phyloP scores from a whole-genome alignment of 495 filamentous ascomycete species.

The Sporormia fimetaria region DNA sequence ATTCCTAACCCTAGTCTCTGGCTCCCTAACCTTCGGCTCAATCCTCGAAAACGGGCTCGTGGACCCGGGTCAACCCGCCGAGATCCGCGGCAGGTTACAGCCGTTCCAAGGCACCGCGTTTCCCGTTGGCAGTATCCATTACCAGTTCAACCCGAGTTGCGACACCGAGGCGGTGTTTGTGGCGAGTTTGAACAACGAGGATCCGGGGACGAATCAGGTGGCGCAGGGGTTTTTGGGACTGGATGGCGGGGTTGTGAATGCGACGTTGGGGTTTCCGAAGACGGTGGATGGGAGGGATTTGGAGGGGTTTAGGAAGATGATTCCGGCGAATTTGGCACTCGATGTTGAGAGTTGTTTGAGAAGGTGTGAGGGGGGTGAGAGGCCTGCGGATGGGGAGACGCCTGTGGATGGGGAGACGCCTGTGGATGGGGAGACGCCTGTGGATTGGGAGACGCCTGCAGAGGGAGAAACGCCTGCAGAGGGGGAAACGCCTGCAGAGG shows the following conservation, averaged over 20 bases:
- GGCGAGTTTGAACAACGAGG: slow-evolving; percentile 39
- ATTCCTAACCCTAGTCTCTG: slow-evolving; percentile 38
- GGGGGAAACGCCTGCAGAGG: no score
- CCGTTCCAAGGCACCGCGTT: slow-evolving; percentile 40
- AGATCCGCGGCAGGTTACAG: slow-evolving; percentile 32
- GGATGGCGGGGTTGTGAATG: slow-evolving; percentile 35
- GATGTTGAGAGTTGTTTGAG: slow-evolving; percentile 39
- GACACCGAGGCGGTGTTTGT: slow-evolving; percentile 38
- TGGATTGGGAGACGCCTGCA: no score
- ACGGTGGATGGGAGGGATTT: slow-evolving; percentile 38
- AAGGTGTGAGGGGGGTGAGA: no score
- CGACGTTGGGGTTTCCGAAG: slow-evolving; percentile 34
- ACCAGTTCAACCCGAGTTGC: slow-evolving; percentile 44
- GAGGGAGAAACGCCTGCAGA: no score
- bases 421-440: no score
- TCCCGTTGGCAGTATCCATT: slow-evolving; percentile 41
- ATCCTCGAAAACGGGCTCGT: slow-evolving; percentile 41
- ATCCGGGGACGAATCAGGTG: slow-evolving; percentile 38
- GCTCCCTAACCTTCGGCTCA: slow-evolving; percentile 38
- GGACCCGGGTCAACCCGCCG: slow-evolving; percentile 13
- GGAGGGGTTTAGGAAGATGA: slow-evolving; percentile 34
- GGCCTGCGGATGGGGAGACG: no score
- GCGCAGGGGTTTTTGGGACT: slow-evolving; percentile 43
- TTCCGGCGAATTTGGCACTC: slow-evolving; percentile 38
- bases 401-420: no score